phyloP scores from a whole-genome alignment of 2,329 filamentous ascomycete species.

The Fusarium avenaceum region DNA sequence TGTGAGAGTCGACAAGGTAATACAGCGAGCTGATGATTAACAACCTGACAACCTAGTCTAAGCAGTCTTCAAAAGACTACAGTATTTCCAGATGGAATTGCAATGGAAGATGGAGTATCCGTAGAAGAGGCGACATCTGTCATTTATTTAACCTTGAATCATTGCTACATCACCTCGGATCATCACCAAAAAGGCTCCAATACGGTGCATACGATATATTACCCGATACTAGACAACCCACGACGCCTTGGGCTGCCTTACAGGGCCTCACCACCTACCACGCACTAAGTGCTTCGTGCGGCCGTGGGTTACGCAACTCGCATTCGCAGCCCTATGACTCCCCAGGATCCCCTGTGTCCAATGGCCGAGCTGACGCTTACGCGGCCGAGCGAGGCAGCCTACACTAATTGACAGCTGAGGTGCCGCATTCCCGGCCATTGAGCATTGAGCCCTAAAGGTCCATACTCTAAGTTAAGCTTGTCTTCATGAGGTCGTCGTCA shows the following conservation, averaged over 20 bases:
- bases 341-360: constrained; percentile 23
- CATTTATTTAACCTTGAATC: constrained; percentile 29
- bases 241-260: constrained; percentile 15
- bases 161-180: constrained; percentile 2
- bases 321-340: constrained; percentile 48
- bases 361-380: constrained; percentile 39
- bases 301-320: constrained; percentile 40
- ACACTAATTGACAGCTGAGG: constrained; percentile 11
- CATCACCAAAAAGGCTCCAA: constrained; percentile 5
- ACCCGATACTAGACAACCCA: not conserved
- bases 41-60: not conserved
- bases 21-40: constrained; percentile 1
- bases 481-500: constrained; percentile 9
- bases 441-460: not conserved
- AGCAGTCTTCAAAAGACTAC: not conserved
- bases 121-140: not conserved
- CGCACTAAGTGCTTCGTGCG: not conserved
- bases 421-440: constrained; percentile 21
- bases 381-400: constrained; percentile 41
- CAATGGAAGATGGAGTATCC: not conserved
- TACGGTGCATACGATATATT: not conserved
- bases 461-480: constrained; percentile 28
- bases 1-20: constrained; percentile 1
- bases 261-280: not conserved
- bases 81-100: not conserved